A percentile compares a stretch with the other conserved stretches of the same genome.
These are phyloP conservation scores for Auriscalpium vulgare DNA, from an alignment of 768 basidiomycete species.

Conservation along the genomic window DNA sequence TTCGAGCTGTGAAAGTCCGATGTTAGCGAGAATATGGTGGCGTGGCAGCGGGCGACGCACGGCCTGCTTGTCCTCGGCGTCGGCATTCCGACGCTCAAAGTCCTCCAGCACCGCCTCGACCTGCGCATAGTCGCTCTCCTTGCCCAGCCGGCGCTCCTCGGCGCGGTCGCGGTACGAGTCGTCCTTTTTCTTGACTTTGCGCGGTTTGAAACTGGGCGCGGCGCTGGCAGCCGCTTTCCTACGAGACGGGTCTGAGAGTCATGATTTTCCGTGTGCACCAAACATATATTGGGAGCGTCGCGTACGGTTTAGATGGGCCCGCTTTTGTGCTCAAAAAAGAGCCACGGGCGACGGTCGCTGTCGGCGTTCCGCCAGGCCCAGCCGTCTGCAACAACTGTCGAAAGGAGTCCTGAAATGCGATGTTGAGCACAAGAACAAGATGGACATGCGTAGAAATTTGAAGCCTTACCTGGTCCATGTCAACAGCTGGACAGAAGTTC, in stretches of 20 bases:
- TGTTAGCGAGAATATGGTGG: neutral
- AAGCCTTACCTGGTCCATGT: constrained; percentile 13
- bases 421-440: neutral
- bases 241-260: neutral
- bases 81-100: constrained; percentile 61
- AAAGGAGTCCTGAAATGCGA: constrained; percentile 47
- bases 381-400: constrained; percentile 36
- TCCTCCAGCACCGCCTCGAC: constrained; percentile 78
- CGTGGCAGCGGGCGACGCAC: constrained; percentile 27
- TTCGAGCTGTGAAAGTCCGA: constrained; percentile 44
- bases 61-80: constrained; percentile 47
- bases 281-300: neutral
- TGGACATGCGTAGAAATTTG: neutral
- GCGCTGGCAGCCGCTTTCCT: constrained; percentile 44
- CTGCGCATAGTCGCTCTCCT: constrained; percentile 66
- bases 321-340: constrained; percentile 21
- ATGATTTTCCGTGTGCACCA: neutral
- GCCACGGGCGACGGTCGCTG: constrained; percentile 21
- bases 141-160: constrained; percentile 59
- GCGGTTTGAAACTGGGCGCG: constrained; percentile 70
- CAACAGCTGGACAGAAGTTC: neutral
- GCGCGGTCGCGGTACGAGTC: constrained; percentile 68
- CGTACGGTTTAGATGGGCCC: constrained; percentile 12
- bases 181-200: constrained; percentile 55
- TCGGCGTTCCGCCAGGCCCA: constrained; percentile 18